A percentile compares a stretch with the other conserved stretches of the same genome.
These are phyloP conservation scores for Globisporangium nunn DNA, from an alignment of 352 stramenopile genomes.

Conservation along the genomic window DNA sequence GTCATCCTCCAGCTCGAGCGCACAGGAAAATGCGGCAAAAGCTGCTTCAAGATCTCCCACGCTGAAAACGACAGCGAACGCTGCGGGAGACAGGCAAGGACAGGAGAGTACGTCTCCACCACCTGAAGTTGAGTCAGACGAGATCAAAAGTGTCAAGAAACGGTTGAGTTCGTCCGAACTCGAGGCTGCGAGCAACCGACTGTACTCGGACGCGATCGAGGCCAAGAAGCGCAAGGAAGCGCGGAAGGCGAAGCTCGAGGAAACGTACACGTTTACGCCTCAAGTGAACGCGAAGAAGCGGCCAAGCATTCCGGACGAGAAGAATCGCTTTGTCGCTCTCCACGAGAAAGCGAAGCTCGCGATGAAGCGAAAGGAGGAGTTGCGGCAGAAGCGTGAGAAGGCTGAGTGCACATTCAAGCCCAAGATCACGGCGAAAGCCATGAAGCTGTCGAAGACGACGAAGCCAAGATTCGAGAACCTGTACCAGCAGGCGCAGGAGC, in stretches of 20 bases:
- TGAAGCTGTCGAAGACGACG: constrained; percentile 28
- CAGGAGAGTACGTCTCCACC: background rate
- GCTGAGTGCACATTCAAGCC: constrained; percentile 59
- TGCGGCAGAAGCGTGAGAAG: constrained; percentile 44
- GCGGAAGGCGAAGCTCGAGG: constrained; percentile 38
- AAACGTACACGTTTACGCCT: constrained; percentile 48
- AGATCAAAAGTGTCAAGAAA: constrained; percentile 31
- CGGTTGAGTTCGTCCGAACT: constrained; percentile 43
- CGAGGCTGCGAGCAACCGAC: constrained; percentile 43
- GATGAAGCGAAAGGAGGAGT: constrained; percentile 41
- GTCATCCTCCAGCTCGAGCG: background rate
- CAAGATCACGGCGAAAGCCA: constrained; percentile 57
- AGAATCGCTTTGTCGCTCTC: constrained; percentile 32
- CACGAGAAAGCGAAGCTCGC: constrained; percentile 54
- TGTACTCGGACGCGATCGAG: constrained; percentile 60
- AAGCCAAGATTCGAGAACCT: constrained; percentile 66
- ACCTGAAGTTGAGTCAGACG: constrained; percentile 9
- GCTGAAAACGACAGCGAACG: background rate
- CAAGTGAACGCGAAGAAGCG: constrained; percentile 56
- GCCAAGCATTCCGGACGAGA: constrained; percentile 20
- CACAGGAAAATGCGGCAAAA: constrained; percentile 1
- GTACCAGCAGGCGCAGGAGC: constrained; percentile 57
- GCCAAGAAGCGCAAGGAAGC: constrained; percentile 48
- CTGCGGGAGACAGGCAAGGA: background rate
- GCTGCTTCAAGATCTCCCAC: background rate